A percentile compares a stretch with the other conserved stretches of the same genome.
phyloP scores from a whole-genome alignment of 23 red algal genomes.

The Gracilaria domingensis region DNA sequence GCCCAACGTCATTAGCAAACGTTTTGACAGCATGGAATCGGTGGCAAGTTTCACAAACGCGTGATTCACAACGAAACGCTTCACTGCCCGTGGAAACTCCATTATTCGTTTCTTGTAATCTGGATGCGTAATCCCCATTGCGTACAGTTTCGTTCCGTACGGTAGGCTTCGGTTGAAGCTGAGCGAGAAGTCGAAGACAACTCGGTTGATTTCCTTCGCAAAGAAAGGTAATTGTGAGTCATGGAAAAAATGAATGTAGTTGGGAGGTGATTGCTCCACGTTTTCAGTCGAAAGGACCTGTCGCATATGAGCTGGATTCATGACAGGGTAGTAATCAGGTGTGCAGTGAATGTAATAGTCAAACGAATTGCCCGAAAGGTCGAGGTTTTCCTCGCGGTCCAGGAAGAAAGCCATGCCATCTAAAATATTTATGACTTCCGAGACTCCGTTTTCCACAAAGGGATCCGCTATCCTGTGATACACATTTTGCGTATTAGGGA shows the following conservation, averaged over 20 bases:
- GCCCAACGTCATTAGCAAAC: slow-evolving; percentile 40
- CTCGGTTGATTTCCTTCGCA: slow-evolving; percentile 18
- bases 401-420: slow-evolving; percentile 68
- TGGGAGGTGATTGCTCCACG: background rate
- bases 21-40: slow-evolving; percentile 56
- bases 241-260: slow-evolving; percentile 59
- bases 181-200: slow-evolving; percentile 26
- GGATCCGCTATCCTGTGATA: slow-evolving; percentile 44
- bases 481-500: slow-evolving; percentile 23
- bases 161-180: slow-evolving; percentile 45
- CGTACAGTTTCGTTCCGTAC: background rate
- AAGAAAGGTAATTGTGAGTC: slow-evolving; percentile 43
- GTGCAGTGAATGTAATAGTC: slow-evolving; percentile 64
- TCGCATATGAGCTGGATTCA: slow-evolving; percentile 46
- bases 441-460: slow-evolving; percentile 46
- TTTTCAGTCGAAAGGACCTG: background rate
- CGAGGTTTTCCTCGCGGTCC: slow-evolving; percentile 43
- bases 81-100: slow-evolving; percentile 21
- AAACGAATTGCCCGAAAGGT: background rate
- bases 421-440: slow-evolving; percentile 58
- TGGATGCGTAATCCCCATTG: slow-evolving; percentile 9
- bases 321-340: slow-evolving; percentile 44
- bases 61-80: slow-evolving; percentile 47
- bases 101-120: slow-evolving; percentile 32
- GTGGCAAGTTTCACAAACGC: slow-evolving; percentile 42